phyloP scores from a whole-genome alignment of 179 eudicot species.

The Corrigiola litoralis region DNA sequence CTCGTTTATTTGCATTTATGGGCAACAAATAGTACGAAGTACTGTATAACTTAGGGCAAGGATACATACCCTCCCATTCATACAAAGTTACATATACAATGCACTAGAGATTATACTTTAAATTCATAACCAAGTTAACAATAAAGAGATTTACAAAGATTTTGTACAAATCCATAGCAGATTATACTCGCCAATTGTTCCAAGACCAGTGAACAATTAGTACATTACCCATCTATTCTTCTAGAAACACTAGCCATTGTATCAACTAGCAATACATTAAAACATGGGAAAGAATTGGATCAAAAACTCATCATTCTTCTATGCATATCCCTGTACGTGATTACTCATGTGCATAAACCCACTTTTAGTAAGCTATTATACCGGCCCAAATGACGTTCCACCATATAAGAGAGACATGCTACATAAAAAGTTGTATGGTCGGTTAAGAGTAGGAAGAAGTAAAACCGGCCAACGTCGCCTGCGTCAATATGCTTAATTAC shows the following conservation, averaged over 20 bases:
- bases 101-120: neutral
- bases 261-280: neutral
- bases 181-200: neutral
- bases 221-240: too few species aligned
- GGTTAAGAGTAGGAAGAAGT: conserved; percentile 18
- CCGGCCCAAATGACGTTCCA: conserved; percentile 29
- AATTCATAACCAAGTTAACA: conserved; percentile 1
- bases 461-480: conserved; percentile 24
- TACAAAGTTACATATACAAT: neutral
- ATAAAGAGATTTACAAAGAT: conserved; percentile 3
- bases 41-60: neutral
- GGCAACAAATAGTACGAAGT: too few species aligned
- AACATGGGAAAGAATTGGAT: neutral
- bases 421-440: conserved; percentile 27
- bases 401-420: conserved; percentile 23
- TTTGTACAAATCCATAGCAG: conserved; percentile 5
- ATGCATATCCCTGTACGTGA: neutral
- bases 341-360: neutral
- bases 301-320: neutral
- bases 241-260: too few species aligned
- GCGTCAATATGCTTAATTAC: too few species aligned
- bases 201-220: conserved; percentile 11
- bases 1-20: too few species aligned
- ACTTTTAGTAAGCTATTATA: neutral
- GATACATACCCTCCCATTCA: too few species aligned